A percentile compares a stretch with the other conserved stretches of the same genome.
Evolutionary conservation across 2,329 filamentous ascomycete species (phyloP).

Genomic region (Fusarium sp.): DNA sequence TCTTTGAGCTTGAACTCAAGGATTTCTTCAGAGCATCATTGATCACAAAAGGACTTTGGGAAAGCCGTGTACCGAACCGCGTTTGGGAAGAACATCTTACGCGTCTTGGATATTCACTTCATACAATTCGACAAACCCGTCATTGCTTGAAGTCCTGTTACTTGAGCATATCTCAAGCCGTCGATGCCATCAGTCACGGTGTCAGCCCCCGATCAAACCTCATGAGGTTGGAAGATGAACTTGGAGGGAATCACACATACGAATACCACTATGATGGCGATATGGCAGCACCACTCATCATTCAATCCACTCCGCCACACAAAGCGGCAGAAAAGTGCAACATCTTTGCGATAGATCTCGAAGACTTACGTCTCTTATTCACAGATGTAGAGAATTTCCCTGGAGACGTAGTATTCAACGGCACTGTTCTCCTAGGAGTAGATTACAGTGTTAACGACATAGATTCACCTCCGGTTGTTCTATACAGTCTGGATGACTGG

Average conservation of each 20-base stretch:
- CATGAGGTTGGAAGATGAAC: neutral
- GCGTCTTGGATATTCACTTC: conserved; percentile 1
- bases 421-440: neutral
- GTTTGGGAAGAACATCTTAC: conserved; percentile 3
- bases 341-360: neutral
- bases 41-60: conserved; percentile 7
- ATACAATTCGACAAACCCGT: neutral
- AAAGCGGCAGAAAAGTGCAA: too few relatives aligned
- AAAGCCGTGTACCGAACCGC: neutral
- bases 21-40: conserved; percentile 1
- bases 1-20: conserved; percentile 6
- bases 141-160: neutral
- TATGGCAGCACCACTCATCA: neutral
- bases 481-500: neutral
- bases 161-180: neutral
- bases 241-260: neutral
- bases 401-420: neutral
- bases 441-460: too few relatives aligned
- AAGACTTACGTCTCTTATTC: neutral
- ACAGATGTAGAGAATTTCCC: neutral
- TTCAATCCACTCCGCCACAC: neutral
- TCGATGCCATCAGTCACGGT: neutral
- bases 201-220: neutral
- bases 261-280: neutral
- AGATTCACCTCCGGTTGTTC: neutral